Percentiles rank a stretch among this genome's conserved stretches.
These are phyloP conservation scores for Crotalaria pallida DNA, from an alignment of 306 rosid species.

Conservation along the genomic window DNA sequence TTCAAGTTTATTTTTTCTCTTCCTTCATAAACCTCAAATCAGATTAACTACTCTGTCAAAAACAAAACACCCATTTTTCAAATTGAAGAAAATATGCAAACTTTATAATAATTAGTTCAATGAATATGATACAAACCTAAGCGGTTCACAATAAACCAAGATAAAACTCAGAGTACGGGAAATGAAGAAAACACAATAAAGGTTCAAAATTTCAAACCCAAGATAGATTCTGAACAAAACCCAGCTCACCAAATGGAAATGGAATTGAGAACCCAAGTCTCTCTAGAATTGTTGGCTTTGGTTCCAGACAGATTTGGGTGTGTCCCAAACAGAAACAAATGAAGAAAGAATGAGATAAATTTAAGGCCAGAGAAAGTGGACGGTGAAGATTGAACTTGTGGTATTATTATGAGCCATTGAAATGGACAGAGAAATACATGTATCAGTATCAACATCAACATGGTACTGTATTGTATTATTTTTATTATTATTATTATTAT, in stretches of 20 bases:
- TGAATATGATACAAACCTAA: slow-evolving; percentile 13
- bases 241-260: slow-evolving; percentile 7
- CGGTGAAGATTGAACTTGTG: background rate
- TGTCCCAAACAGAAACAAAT: background rate
- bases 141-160: background rate
- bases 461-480: too few species aligned
- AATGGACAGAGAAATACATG: background rate
- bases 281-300: background rate
- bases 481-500: too few species aligned
- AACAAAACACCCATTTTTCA: slow-evolving; percentile 23
- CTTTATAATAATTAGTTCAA: background rate
- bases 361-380: background rate
- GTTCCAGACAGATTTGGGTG: background rate
- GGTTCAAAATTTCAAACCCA: background rate
- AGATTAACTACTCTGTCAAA: slow-evolving; percentile 1
- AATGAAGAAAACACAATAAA: background rate
- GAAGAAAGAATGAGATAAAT: background rate
- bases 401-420: background rate
- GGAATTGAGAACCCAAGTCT: background rate
- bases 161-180: background rate
- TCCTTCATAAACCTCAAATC: background rate
- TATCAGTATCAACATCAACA: too few species aligned
- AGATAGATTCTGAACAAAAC: background rate
- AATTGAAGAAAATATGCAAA: background rate
- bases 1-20: background rate